These are phyloP conservation scores for Aspergillus brasiliensis DNA, from an alignment of 2,329 filamentous ascomycete genomes.

Conservation along the genomic window DNA sequence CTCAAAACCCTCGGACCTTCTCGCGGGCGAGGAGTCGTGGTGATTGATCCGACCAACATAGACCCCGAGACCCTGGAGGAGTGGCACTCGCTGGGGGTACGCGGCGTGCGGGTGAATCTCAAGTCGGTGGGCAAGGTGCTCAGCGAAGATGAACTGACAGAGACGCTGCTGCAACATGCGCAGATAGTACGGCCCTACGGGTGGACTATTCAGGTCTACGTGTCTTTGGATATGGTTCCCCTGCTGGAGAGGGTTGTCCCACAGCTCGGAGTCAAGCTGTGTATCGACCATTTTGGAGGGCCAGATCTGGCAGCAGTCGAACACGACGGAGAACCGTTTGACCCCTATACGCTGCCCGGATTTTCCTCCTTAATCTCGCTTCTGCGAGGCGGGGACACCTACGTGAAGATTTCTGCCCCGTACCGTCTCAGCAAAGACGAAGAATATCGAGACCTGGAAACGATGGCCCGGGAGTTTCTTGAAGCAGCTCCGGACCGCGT, in stretches of 20 bases:
- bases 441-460: slow-evolving; percentile 50
- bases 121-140: slow-evolving; percentile 54
- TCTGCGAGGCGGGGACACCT: slow-evolving; percentile 52
- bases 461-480: slow-evolving; percentile 54
- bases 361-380: slow-evolving; percentile 54
- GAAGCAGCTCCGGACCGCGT: slow-evolving; percentile 48
- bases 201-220: slow-evolving; percentile 63
- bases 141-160: slow-evolving; percentile 43
- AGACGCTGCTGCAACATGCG: slow-evolving; percentile 52
- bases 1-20: slow-evolving; percentile 52
- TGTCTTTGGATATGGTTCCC: slow-evolving; percentile 55
- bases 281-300: slow-evolving; percentile 63
- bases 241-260: slow-evolving; percentile 54
- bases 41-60: slow-evolving; percentile 54
- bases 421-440: slow-evolving; percentile 56
- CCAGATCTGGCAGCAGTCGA: slow-evolving; percentile 40
- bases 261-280: slow-evolving; percentile 54
- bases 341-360: slow-evolving; percentile 52
- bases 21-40: slow-evolving; percentile 58
- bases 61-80: slow-evolving; percentile 44
- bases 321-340: slow-evolving; percentile 19
- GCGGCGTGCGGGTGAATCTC: slow-evolving; percentile 62
- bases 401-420: slow-evolving; percentile 61
- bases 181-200: slow-evolving; percentile 51
- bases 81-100: slow-evolving; percentile 61